These are phyloP conservation scores for Apiospora sp. DNA, from an alignment of 2,329 filamentous ascomycete genomes.

Conservation along the genomic window DNA sequence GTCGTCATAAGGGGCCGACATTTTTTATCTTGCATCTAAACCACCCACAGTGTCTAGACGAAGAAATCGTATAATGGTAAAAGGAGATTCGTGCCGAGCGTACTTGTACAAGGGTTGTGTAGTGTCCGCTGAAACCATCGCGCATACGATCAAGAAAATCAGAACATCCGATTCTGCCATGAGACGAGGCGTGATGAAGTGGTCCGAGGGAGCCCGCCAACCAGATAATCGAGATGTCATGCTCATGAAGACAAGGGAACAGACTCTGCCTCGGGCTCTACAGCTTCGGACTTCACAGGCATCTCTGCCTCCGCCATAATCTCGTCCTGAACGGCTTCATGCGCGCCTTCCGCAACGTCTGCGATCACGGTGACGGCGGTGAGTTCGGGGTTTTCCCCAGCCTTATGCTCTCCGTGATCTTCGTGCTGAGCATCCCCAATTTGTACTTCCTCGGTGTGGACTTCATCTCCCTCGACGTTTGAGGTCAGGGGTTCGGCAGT, in stretches of 20 bases:
- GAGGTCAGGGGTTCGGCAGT: background rate
- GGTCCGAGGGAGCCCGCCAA: background rate
- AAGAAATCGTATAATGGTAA: slow-evolving; percentile 5
- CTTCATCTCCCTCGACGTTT: background rate
- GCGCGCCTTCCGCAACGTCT: background rate
- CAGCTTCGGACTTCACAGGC: background rate
- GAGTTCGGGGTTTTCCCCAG: background rate
- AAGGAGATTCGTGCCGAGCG: slow-evolving; percentile 14
- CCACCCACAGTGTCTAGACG: slow-evolving; percentile 12
- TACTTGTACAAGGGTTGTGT: slow-evolving; percentile 18
- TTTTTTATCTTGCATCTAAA: background rate
- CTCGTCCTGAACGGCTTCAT: background rate
- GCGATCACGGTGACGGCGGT: background rate
- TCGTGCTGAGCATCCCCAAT: background rate
- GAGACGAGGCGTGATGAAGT: background rate
- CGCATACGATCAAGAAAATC: background rate
- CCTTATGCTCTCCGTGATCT: background rate
- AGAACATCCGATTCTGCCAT: background rate
- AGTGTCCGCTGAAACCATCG: background rate
- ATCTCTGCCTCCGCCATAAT: background rate
- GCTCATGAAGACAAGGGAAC: background rate
- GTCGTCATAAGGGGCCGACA: background rate
- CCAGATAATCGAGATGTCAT: too few relatives aligned
- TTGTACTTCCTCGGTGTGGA: background rate
- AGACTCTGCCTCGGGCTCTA: background rate